Evolutionary conservation across 176 grass and related monocot species (phyloP), one percentile per base, ranked within the genome.

Genomic region (Aegilops speltoides): DNA sequence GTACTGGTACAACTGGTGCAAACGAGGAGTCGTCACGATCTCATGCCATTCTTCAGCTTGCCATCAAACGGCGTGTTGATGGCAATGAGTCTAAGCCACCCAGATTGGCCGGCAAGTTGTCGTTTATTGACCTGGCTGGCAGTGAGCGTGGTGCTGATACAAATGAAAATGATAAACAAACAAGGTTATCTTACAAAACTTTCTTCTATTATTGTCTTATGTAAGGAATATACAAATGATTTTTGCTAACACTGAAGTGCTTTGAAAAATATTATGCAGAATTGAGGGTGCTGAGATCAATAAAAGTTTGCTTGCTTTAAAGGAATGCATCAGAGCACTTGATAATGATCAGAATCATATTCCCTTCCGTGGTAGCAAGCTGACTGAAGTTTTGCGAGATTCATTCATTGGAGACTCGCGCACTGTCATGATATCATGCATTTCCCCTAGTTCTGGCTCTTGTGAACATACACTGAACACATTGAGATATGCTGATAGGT

Each of bases 241-340:
- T 81, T 91, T 73, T 85, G 26, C 50, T 79, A 46, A 57, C 70
- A 36, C 38, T 61, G 57, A 87, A 50, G 70, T 63, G 75, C 61
- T 82, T 61, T 74, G 9, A 63, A 63, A 88, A 67, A 26, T 46
- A 79, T 89, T 81, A 50, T 50, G 43, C 90, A 99, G 97, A 87
- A 99, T 99, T 70, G 97, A 99, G 90, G 97, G 97, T 60, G 97
- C 97, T 66, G 97, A 99, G 89, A 99, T 99, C 69, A 99, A 99
- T 87, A 99, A 99, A 96, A 99, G 97, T 88, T 92, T 99, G 87
- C 91, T 99, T 88, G 97, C 94, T 24, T 89, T 99, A 41, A 99
- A 99, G 43, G 97, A 99, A 87, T 99, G 97, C 83, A 99, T 99
- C 75, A 89, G 97, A 86, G 97, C 97, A 77, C 90, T 99, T 32